Evolutionary conservation across 108 stramenopile genomes (phyloP).

Genomic region (Fragilaria crotonensis): DNA sequence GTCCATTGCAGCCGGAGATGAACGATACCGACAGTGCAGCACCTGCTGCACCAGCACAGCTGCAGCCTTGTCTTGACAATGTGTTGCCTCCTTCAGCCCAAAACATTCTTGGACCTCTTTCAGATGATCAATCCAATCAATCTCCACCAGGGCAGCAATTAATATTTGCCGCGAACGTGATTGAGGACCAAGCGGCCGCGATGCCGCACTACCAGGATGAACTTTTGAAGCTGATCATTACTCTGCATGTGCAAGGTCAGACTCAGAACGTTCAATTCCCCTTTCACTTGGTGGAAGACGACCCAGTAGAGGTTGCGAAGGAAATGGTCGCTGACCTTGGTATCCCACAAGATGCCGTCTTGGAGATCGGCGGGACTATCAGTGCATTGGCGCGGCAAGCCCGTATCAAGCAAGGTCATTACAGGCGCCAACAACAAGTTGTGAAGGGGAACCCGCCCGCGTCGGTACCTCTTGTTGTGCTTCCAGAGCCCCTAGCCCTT

Average conservation of each 20-base stretch:
- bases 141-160: slow-evolving; percentile 14
- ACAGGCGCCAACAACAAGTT: slow-evolving; percentile 10
- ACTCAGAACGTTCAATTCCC: slow-evolving; percentile 79
- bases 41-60: not conserved
- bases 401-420: slow-evolving; percentile 61
- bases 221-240: slow-evolving; percentile 66
- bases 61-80: slow-evolving; percentile 4
- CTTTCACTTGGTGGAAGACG: slow-evolving; percentile 81
- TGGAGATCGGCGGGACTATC: slow-evolving; percentile 82
- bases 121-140: no score
- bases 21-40: not conserved
- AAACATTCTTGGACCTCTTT: not conserved
- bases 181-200: slow-evolving; percentile 26
- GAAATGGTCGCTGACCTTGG: slow-evolving; percentile 85
- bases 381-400: slow-evolving; percentile 73
- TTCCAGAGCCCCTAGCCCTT: no score
- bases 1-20: not conserved
- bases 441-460: not conserved
- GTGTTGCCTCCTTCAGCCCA: no score
- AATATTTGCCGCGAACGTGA: slow-evolving; percentile 62
- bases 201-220: slow-evolving; percentile 57
- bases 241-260: slow-evolving; percentile 69
- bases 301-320: slow-evolving; percentile 78
- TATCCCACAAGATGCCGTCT: slow-evolving; percentile 66
- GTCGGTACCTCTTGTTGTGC: not conserved